A percentile compares a stretch with the other conserved stretches of the same genome.
Evolutionary conservation across 2,329 filamentous ascomycete species (phyloP).

Genomic region (Botrytis deweyae): DNA sequence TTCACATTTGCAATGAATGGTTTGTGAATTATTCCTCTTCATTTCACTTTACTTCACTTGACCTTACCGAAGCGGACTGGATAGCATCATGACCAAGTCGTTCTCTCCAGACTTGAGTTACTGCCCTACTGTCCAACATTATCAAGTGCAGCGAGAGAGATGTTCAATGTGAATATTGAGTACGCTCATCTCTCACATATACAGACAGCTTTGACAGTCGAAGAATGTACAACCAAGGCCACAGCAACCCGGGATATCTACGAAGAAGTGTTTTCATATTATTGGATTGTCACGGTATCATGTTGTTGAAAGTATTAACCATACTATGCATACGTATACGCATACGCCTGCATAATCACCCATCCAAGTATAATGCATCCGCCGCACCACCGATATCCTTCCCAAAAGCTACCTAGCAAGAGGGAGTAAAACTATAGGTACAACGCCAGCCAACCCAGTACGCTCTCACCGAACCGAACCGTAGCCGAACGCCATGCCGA

Average conservation of each 20-base stretch:
- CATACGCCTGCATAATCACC: not conserved
- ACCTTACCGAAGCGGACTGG: not conserved
- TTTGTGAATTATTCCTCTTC: not conserved
- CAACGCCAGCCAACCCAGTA: conserved; percentile 23
- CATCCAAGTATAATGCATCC: conserved; percentile 15
- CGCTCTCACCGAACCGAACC: conserved; percentile 22
- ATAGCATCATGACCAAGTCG: not conserved
- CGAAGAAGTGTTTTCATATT: not conserved
- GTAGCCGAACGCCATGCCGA: conserved; percentile 21
- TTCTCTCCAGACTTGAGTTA: not conserved
- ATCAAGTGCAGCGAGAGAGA: not conserved
- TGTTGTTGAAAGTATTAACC: conserved; percentile 12
- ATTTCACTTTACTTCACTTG: not conserved
- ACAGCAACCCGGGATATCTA: not conserved
- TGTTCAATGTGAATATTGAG: not conserved
- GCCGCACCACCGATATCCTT: conserved; percentile 2
- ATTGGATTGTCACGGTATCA: not conserved
- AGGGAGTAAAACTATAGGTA: conserved; percentile 17
- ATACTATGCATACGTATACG: not conserved
- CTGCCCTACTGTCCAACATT: not conserved
- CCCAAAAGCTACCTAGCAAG: conserved; percentile 9
- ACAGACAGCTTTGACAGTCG: not conserved
- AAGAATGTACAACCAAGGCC: not conserved
- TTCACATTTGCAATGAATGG: not conserved
- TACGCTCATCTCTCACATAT: not conserved